These are phyloP conservation scores for Rutstroemia sp. DNA, from an alignment of 2,329 filamentous ascomycete species.

Conservation along the genomic window DNA sequence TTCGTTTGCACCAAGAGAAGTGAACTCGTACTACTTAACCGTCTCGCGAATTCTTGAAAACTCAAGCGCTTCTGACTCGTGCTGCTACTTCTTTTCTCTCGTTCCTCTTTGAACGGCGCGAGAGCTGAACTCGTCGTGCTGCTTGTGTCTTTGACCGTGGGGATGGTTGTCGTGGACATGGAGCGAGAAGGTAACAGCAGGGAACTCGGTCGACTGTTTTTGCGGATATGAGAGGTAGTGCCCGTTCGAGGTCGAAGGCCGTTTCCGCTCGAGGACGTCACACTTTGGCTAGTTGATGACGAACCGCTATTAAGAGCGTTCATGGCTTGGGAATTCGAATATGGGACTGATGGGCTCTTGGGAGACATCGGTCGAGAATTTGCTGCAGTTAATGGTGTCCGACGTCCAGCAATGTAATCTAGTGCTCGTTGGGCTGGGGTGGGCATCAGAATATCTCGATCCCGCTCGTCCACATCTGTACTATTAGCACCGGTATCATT, in stretches of 20 bases:
- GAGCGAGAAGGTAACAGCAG: slow-evolving; percentile 24
- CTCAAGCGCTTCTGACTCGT: slow-evolving; percentile 51
- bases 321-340: slow-evolving; percentile 26
- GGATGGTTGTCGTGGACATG: slow-evolving; percentile 20
- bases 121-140: slow-evolving; percentile 13
- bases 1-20: slow-evolving; percentile 53
- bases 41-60: slow-evolving; percentile 54
- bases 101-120: slow-evolving; percentile 13
- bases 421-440: slow-evolving; percentile 28
- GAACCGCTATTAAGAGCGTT: slow-evolving; percentile 22
- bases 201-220: slow-evolving; percentile 21
- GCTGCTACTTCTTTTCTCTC: slow-evolving; percentile 39
- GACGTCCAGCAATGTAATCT: slow-evolving; percentile 29
- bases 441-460: slow-evolving; percentile 22
- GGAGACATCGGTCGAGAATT: slow-evolving; percentile 19
- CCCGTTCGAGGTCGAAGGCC: slow-evolving; percentile 23
- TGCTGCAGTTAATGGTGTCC: slow-evolving; percentile 11
- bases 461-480: slow-evolving; percentile 11
- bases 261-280: background rate
- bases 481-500: slow-evolving; percentile 32
- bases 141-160: slow-evolving; percentile 16
- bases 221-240: slow-evolving; percentile 14
- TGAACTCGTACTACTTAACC: slow-evolving; percentile 50
- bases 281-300: slow-evolving; percentile 4
- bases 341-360: slow-evolving; percentile 21